Evolutionary conservation across 768 basidiomycete genomes (phyloP), one percentile per base, ranked within the genome.

Genomic region (Suillus decipiens): DNA sequence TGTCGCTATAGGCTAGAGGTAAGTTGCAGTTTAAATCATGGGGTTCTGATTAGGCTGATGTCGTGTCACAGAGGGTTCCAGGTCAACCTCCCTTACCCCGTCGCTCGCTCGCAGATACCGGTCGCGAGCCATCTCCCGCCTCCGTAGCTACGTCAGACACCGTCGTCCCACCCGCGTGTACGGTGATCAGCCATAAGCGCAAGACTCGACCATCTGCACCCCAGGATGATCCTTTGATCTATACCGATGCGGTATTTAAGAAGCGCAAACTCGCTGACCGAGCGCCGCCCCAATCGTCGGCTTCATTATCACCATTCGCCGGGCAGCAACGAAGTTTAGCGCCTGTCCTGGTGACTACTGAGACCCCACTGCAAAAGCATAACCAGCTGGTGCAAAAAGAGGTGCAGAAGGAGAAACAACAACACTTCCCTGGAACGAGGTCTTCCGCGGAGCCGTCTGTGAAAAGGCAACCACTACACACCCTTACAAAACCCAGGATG

Each of bases 1-100:
- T 74, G 73, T 61, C 72, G 73, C 14, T 74, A 66, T 53, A 63
- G 63, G 57, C 39, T 75, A 24, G 73, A 74, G 71, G 73, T 72
- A 34, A 28, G 3, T 24, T 11, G 8, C 55, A 9, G 22, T 5
- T 11, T 2, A 34, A 8, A 41, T 17, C n/a, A n/a, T 22, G 31
- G 64, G 10, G 3, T 10, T 19, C 28, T 47, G 10, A 61, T 39
- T 15, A 17, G 19, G 34, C 14, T 62, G 28, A 34, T 59, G n/a
- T 2, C 0, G 14, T 31, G 5, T 37, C 22, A 24, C 36, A 73
- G 73, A 73, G 72, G 14, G 34, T 74, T 31, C 70, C 72, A 34
- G 64, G 37, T 28, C 73, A 74, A 36, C 73, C 74, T 2, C 69
- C 64, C 2, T 37, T 73, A 37, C 72, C 67, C 11, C 14, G 58